Percentiles rank a stretch among this genome's conserved stretches.
Evolutionary conservation across 2,329 filamentous ascomycete species (phyloP).

Genomic region (Corniculantispora saksenae): DNA sequence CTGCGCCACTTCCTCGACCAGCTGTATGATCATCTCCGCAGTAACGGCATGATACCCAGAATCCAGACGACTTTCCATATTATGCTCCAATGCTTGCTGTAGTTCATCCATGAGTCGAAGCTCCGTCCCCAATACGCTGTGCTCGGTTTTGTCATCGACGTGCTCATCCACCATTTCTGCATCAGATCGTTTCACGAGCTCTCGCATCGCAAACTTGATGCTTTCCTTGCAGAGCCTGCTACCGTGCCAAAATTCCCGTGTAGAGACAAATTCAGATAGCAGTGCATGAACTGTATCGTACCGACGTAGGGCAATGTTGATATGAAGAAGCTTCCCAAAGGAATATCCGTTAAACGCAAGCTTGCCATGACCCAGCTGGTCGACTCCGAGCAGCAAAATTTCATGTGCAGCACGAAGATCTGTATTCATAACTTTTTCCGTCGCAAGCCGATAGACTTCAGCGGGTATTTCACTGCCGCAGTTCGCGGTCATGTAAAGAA

Average conservation of each 20-base stretch:
- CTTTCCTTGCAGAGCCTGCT: constrained; percentile 38
- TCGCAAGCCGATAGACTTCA: constrained; percentile 38
- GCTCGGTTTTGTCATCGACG: neutral
- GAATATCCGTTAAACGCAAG: constrained; percentile 40
- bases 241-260: constrained; percentile 39
- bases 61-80: constrained; percentile 26
- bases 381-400: constrained; percentile 39
- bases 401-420: constrained; percentile 32
- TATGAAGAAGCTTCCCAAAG: constrained; percentile 39
- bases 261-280: constrained; percentile 33
- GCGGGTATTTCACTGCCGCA: constrained; percentile 36
- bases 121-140: neutral
- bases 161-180: constrained; percentile 18
- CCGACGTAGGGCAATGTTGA: constrained; percentile 33
- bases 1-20: constrained; percentile 13
- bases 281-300: constrained; percentile 35
- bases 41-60: constrained; percentile 23
- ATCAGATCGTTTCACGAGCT: constrained; percentile 31
- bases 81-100: constrained; percentile 29
- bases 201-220: constrained; percentile 41
- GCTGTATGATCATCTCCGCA: constrained; percentile 25
- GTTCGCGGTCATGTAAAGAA: neutral
- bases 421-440: constrained; percentile 31
- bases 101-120: constrained; percentile 22
- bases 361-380: constrained; percentile 38